phyloP scores from a whole-genome alignment of 345 rosid genomes.

The Eucalyptus shirleyi region DNA sequence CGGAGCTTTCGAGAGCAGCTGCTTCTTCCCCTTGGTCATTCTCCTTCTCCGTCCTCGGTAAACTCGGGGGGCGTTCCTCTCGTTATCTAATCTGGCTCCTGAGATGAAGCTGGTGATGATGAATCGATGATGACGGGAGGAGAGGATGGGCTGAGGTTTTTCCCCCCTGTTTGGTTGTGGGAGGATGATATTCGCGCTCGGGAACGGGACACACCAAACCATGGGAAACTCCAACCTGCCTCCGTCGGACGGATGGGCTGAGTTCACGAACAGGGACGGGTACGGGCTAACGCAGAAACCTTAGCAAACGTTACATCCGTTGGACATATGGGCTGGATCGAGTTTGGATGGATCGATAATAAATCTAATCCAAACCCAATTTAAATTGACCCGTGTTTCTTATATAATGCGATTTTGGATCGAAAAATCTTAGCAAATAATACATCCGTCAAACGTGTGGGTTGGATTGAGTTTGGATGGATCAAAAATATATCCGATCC shows the following conservation, averaged over 20 bases:
- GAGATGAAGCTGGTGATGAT: background rate
- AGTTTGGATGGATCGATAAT: background rate
- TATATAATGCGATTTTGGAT: background rate
- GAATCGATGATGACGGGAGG: background rate
- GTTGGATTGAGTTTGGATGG: background rate
- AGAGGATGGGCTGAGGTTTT: background rate
- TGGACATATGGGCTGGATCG: background rate
- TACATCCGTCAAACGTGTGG: background rate
- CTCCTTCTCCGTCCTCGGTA: background rate
- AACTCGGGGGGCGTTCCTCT: background rate
- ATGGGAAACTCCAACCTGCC: background rate
- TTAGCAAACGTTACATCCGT: accelerated
- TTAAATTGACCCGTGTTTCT: accelerated
- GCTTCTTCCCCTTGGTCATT: conserved; percentile 30
- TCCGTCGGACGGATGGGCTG: no score
- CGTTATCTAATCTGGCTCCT: background rate
- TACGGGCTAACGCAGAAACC: background rate
- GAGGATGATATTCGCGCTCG: background rate
- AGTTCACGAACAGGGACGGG: no score
- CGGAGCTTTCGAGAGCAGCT: conserved; percentile 71
- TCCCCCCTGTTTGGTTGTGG: background rate
- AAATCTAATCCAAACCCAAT: background rate
- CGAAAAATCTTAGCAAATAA: background rate
- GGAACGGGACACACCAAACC: background rate
- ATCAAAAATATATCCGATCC: background rate